A percentile compares a stretch with the other conserved stretches of the same genome.
These are phyloP conservation scores for Penicillium dipodomyicola DNA, from an alignment of 495 filamentous ascomycete species.

Conservation along the genomic window DNA sequence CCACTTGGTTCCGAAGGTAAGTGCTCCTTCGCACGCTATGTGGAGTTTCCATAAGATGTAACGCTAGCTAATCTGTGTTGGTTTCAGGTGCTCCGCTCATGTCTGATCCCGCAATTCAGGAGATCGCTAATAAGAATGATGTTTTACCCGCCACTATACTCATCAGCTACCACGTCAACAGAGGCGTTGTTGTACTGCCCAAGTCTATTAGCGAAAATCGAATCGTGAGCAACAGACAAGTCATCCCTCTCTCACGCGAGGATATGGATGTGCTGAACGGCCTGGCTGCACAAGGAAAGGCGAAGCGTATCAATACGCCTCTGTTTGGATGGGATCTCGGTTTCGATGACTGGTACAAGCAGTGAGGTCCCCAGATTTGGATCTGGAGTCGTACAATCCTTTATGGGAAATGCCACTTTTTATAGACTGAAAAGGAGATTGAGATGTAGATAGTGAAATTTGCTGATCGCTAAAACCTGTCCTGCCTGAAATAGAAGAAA, in stretches of 20 bases:
- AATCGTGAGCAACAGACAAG: conserved; percentile 30
- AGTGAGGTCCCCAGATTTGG: conserved; percentile 6
- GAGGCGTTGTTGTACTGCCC: conserved; percentile 33
- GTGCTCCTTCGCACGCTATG: conserved; percentile 4
- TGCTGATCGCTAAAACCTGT: neutral
- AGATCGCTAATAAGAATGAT: conserved; percentile 24
- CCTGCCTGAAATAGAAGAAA: neutral
- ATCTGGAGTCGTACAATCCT: neutral
- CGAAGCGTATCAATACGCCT: conserved; percentile 27
- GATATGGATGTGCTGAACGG: conserved; percentile 30
- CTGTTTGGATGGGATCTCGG: conserved; percentile 24
- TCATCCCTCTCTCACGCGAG: conserved; percentile 29
- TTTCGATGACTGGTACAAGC: conserved; percentile 22
- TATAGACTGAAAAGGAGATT: conserved; percentile 7
- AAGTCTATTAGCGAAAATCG: conserved; percentile 34
- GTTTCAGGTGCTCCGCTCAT: conserved; percentile 21
- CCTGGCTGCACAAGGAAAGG: conserved; percentile 24
- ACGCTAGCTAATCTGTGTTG: conserved; percentile 2
- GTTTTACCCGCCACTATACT: conserved; percentile 20
- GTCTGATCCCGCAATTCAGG: conserved; percentile 18
- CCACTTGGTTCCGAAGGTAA: conserved; percentile 21
- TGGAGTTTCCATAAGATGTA: neutral
- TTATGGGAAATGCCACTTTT: conserved; percentile 8
- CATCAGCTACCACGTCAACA: conserved; percentile 30
- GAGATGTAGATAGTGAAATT: neutral